Evolutionary conservation across 768 basidiomycete genomes (phyloP).

Genomic region (Heimioporus sp.): DNA sequence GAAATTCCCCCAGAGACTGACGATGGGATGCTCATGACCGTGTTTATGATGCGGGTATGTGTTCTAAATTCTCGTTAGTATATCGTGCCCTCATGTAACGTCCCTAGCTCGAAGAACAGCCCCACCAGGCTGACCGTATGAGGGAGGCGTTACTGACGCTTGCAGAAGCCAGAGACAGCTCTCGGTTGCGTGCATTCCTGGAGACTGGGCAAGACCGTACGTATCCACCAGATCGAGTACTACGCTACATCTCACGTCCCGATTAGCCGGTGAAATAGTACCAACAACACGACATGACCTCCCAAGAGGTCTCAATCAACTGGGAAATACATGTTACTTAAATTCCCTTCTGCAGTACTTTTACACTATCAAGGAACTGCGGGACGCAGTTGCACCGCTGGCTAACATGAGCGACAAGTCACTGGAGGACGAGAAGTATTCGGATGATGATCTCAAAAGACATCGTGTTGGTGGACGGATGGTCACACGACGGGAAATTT

Average conservation of each 20-base stretch:
- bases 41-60: slow-evolving; percentile 68
- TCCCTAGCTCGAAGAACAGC: slow-evolving; percentile 66
- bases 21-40: slow-evolving; percentile 73
- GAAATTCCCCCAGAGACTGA: slow-evolving; percentile 71
- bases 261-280: slow-evolving; percentile 63
- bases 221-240: slow-evolving; percentile 30
- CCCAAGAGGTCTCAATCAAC: slow-evolving; percentile 84
- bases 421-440: slow-evolving; percentile 66
- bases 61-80: not conserved
- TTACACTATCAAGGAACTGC: slow-evolving; percentile 90
- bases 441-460: slow-evolving; percentile 77
- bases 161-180: slow-evolving; percentile 71
- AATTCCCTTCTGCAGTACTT: slow-evolving; percentile 86
- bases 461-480: slow-evolving; percentile 87
- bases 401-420: slow-evolving; percentile 52
- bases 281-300: slow-evolving; percentile 57
- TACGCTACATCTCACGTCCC: slow-evolving; percentile 1
- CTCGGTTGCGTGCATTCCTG: slow-evolving; percentile 63
- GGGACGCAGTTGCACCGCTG: slow-evolving; percentile 68
- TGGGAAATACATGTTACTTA: slow-evolving; percentile 86
- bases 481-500: slow-evolving; percentile 77
- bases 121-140: slow-evolving; percentile 66
- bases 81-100: slow-evolving; percentile 7
- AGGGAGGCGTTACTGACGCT: slow-evolving; percentile 71
- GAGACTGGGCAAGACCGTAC: slow-evolving; percentile 72